phyloP scores from a whole-genome alignment of 805 yeast genomes.

The Candida yuanshanica region DNA sequence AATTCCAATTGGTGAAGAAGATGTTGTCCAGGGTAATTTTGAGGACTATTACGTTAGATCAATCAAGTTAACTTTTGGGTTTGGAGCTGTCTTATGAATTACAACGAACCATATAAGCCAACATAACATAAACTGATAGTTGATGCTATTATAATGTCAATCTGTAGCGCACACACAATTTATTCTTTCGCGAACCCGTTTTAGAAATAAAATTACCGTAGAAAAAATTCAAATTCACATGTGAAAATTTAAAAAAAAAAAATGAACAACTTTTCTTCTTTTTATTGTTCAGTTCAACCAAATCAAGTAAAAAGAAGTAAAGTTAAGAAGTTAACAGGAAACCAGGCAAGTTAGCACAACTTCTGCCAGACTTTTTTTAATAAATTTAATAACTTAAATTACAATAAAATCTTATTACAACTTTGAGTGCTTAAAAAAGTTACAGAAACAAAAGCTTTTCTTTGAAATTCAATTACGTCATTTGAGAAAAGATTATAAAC shows the following conservation, averaged over 20 bases:
- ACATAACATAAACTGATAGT: neutral
- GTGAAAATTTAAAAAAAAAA: neutral
- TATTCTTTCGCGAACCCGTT: neutral
- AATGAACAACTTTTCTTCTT: neutral
- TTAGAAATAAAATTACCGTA: neutral
- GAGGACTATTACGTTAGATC: slow-evolving; percentile 85
- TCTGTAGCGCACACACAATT: neutral
- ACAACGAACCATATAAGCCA: neutral
- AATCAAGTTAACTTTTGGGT: slow-evolving; percentile 89
- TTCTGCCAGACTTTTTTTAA: too few relatives aligned
- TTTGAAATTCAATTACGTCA: too few relatives aligned
- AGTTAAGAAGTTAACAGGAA: too few relatives aligned
- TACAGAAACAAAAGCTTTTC: too few relatives aligned
- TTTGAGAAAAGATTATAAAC: too few relatives aligned
- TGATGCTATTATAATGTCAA: neutral
- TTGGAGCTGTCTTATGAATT: slow-evolving; percentile 75
- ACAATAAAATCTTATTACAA: too few relatives aligned
- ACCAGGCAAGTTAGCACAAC: too few relatives aligned
- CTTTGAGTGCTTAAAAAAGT: too few relatives aligned
- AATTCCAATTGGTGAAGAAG: slow-evolving; percentile 94
- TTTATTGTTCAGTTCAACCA: too few relatives aligned
- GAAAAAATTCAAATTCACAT: neutral
- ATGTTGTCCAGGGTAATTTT: slow-evolving; percentile 76
- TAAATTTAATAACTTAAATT: too few relatives aligned
- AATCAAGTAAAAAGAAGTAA: too few relatives aligned